Base-by-base conservation (phyloP, 106 monocot genomes). In the Alisma plantagoaquatica region DNA sequence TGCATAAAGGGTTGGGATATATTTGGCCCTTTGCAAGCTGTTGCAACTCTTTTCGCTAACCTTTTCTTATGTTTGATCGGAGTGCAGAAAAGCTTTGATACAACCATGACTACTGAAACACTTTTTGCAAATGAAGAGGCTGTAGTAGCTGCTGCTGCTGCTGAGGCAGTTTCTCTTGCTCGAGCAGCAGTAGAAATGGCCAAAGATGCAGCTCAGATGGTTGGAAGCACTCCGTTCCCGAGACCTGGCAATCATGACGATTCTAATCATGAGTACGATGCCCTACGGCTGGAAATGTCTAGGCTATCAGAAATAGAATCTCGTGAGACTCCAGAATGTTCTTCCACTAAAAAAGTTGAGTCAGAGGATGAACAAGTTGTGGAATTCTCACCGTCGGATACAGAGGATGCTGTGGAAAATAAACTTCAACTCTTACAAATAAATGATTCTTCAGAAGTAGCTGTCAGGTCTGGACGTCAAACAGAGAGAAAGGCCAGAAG, bases 91-190 rank as follows among this genome's bases (percentile, higher is more conserved):
- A 56, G 49, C 47, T 23, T 55, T 41, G 65, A 71, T 54, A 43
- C 30, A 51, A 54, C 64, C 15, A 47, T 67, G 49, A 63, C 62
- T 28, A 65, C 60, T 31, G 77, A 77, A 54, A 56, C 41, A 32
- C 64, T 81, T 56, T 65, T 74, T 8, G 60, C 58, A 56, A 50
- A 61, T 54, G 77, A 88, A 59, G 81, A 88, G 38, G 83, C 84
- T 7, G 65, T 70, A 21, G 74, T 89, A 71, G 84, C 61, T 5
- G 81, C 77, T 20, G 81, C 84, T 21, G 81, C 96, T 47, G 80
- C 88, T 38, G 81, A 84, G 46, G 96, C 96, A 15, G 38, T 89
- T 33, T 81, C 88, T 52, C 81, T 96, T 56, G 96, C 96, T 54
- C 77, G 78, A 78, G 88, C 75, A 60, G 96, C 96, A 51, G 64